These are phyloP conservation scores for Cystobasidium sp. DNA, from an alignment of 1,284 basidiomycete species.

Conservation along the genomic window DNA sequence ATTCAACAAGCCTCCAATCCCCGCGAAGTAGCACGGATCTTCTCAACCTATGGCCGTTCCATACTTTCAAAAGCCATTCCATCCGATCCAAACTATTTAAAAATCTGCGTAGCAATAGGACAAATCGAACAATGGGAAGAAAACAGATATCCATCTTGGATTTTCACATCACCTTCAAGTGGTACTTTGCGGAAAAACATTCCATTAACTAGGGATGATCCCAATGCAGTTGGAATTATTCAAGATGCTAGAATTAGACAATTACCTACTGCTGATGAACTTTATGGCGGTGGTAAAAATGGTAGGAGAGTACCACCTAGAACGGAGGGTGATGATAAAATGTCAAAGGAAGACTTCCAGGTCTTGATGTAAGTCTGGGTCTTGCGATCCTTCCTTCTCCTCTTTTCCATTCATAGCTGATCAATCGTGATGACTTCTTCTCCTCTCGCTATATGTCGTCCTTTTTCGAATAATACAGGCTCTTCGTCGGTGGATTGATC, in stretches of 20 bases:
- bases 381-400: background rate
- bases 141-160: constrained; percentile 53
- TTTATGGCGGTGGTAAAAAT: background rate
- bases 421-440: background rate
- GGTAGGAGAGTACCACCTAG: background rate
- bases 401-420: background rate
- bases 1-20: constrained; percentile 91
- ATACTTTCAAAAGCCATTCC: constrained; percentile 82
- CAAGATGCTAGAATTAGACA: constrained; percentile 37
- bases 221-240: constrained; percentile 15
- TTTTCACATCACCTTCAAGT: constrained; percentile 18
- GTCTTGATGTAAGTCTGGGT: constrained; percentile 18
- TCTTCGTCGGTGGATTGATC: constrained; percentile 23
- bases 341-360: constrained; percentile 22
- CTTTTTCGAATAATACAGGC: background rate
- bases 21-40: constrained; percentile 86
- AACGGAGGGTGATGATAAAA: constrained; percentile 8
- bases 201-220: constrained; percentile 35
- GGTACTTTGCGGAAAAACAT: constrained; percentile 28
- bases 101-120: constrained; percentile 76
- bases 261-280: constrained; percentile 29
- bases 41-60: constrained; percentile 76
- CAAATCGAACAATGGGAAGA: constrained; percentile 93
- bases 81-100: constrained; percentile 84
- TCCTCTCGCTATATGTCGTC: background rate